Base-by-base conservation (phyloP, 2,329 filamentous ascomycete genomes). In the Stenocarpella maydis region DNA sequence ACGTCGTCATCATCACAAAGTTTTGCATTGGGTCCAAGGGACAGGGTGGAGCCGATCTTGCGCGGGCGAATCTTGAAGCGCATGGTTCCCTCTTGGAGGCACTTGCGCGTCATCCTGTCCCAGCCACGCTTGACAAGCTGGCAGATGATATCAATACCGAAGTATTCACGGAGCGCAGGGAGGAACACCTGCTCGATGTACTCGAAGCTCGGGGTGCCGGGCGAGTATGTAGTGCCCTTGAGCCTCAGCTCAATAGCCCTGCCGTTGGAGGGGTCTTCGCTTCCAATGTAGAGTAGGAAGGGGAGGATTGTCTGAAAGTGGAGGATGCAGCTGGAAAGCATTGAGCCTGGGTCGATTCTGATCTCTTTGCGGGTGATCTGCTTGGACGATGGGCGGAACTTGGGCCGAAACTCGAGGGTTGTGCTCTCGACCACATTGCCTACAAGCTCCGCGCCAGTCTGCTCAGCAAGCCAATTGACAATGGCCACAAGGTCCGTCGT, bases 151-250 rank as follows among this genome's bases (percentile, higher is more conserved):
- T 71, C 68, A 58, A 90, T 77, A 1, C 82, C 82, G 65, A 89
- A 88, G 4, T 81, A 80, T 4, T 81, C 78, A 74, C 87, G 80
- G 0, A 91, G 78, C 0, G 82, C 79, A 2, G 88, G 88, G 26
- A 90, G 77, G 2, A 91, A 81, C 1, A 91, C 85, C 73, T 90
- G 88, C 73, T 89, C 86, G 5, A 90, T 78, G 74, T 90, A 91
- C 73, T 91, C 88, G 70, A 82, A 89, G 21, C 84, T 87, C 1
- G 83, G 80, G 0, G 87, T 87, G 73, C 83, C 88, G 17, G 81
- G 79, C 2, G 87, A 84, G 72, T 91, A 90, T 1, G 88, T 90
- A 10, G 88, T 88, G 6, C 88, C 88, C 1, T 82, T 80, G 10
- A 91, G 83, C 28, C 82, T 80, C 3, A 90, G 73, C 31, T 81